These are phyloP conservation scores for Candida verbasci DNA, from an alignment of 805 yeast species.

Conservation along the genomic window DNA sequence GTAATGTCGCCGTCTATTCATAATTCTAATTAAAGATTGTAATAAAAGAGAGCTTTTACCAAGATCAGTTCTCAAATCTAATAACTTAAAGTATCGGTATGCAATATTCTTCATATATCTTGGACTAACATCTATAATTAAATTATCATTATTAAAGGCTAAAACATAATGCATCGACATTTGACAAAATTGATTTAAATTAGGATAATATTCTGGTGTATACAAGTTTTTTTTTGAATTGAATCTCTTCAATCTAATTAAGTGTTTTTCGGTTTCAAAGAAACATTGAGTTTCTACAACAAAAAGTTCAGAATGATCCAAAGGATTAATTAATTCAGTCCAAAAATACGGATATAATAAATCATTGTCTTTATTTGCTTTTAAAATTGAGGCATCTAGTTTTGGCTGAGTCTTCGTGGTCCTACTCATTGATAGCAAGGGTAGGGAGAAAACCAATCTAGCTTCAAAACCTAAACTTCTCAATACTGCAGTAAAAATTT, in stretches of 20 bases:
- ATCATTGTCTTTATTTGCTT: conserved; percentile 25
- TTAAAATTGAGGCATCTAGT: conserved; percentile 15
- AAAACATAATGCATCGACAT: conserved; percentile 31
- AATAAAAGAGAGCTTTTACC: conserved; percentile 22
- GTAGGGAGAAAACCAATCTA: conserved; percentile 28
- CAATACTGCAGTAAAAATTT: conserved; percentile 25
- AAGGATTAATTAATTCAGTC: conserved; percentile 32
- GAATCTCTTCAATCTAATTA: conserved; percentile 18
- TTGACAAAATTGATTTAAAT: conserved; percentile 17
- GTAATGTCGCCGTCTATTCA: conserved; percentile 12
- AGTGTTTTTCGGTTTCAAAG: conserved; percentile 20
- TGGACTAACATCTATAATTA: conserved; percentile 24
- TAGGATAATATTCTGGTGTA: conserved; percentile 18
- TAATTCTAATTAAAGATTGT: conserved; percentile 18
- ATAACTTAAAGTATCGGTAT: conserved; percentile 23
- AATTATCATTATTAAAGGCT: conserved; percentile 13
- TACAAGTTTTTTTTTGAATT: conserved; percentile 4
- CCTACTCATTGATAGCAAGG: conserved; percentile 16
- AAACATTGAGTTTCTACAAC: conserved; percentile 26
- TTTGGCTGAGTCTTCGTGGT: conserved; percentile 19
- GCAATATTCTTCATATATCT: conserved; percentile 28
- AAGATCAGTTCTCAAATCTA: conserved; percentile 24
- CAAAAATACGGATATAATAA: conserved; percentile 32
- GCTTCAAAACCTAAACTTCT: conserved; percentile 26
- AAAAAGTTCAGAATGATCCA: conserved; percentile 18